Base-by-base conservation (phyloP, 2,329 filamentous ascomycete species). In the Gaeumannomyces tritici region DNA sequence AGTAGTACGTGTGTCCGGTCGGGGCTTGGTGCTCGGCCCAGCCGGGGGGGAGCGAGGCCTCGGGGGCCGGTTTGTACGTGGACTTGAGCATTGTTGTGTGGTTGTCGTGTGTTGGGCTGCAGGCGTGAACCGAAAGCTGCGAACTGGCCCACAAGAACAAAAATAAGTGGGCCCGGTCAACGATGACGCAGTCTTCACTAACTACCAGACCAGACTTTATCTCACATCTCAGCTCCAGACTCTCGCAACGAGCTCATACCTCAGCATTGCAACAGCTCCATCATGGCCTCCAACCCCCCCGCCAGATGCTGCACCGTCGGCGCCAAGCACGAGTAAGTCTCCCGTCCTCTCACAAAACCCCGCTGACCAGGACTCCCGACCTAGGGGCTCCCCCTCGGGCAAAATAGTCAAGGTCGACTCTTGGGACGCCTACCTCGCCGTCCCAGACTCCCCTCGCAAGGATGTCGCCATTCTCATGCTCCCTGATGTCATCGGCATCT, bases 1-100 rank as follows among this genome's bases (percentile, higher is more conserved):
- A 95, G 75, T 93, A 97, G 77, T 96, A 97, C 31, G 82, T 82
- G 74, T 96, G 92, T 5, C 91, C 91, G 60, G 89, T 88, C 7
- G 92, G 93, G 61, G 93, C 91, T 75, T 88, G 93, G 76, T 97
- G 92, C 74, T 96, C 90, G n/a, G 89, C 91, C 93, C 93, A 97
- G 66, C 91, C 92, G 56, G 87, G 80, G 31, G 87, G 88, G 0
- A 97, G 79, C 62, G 74, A 72, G 59, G 73, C 70, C 21, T 76
- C 69, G 62, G 73, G 72, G 58, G 73, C 70, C 27, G 85, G 80
- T 64, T 83, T 85, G 74, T 93, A 86, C n/a, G 90, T 93, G 26
- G 89, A 90, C 71, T 87, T 91, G 59, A 93, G 78, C 89, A 91
- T 91, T 12, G 61, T 28, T 26, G 6, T 15, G 35, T 35, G 33